phyloP scores from a whole-genome alignment of 2,329 filamentous ascomycete genomes.

The Penicillium sp. region DNA sequence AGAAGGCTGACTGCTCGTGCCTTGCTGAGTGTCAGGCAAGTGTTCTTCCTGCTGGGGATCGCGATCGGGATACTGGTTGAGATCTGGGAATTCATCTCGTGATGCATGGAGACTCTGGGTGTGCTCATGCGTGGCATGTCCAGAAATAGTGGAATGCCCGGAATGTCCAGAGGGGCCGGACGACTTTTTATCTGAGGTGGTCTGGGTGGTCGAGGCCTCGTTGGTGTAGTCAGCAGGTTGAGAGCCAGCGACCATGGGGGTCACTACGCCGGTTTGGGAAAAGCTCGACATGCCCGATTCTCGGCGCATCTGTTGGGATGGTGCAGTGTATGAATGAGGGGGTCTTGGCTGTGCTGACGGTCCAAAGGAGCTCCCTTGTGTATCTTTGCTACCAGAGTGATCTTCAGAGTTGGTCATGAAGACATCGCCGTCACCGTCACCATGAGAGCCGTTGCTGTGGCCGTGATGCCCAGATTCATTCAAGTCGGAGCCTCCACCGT shows the following conservation, averaged over 20 bases:
- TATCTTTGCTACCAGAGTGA: constrained; percentile 38
- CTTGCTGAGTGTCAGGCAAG: constrained; percentile 59
- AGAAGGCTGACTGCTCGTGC: constrained; percentile 31
- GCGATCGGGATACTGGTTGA: constrained; percentile 46
- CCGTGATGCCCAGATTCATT: constrained; percentile 33
- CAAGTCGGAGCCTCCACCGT: constrained; percentile 36
- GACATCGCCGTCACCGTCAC: constrained; percentile 50
- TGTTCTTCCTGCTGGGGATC: constrained; percentile 53
- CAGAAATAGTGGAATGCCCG: constrained; percentile 46
- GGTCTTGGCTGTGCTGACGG: constrained; percentile 46
- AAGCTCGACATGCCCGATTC: constrained; percentile 43
- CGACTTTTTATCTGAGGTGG: constrained; percentile 75
- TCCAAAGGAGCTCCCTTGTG: constrained; percentile 44
- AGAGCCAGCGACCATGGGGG: constrained; percentile 53
- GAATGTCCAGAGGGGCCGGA: constrained; percentile 45
- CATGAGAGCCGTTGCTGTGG: constrained; percentile 53
- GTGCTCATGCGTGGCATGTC: constrained; percentile 46
- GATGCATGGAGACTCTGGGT: constrained; percentile 55
- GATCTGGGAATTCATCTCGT: constrained; percentile 49
- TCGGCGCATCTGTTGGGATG: constrained; percentile 41
- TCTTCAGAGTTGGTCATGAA: constrained; percentile 54
- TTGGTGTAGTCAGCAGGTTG: constrained; percentile 63
- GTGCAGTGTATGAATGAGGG: constrained; percentile 42
- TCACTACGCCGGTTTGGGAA: constrained; percentile 49
- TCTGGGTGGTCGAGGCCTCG: constrained; percentile 82